Evolutionary conservation across 805 yeast genomes (phyloP).

Genomic region (Nakazawaea pomicola): DNA sequence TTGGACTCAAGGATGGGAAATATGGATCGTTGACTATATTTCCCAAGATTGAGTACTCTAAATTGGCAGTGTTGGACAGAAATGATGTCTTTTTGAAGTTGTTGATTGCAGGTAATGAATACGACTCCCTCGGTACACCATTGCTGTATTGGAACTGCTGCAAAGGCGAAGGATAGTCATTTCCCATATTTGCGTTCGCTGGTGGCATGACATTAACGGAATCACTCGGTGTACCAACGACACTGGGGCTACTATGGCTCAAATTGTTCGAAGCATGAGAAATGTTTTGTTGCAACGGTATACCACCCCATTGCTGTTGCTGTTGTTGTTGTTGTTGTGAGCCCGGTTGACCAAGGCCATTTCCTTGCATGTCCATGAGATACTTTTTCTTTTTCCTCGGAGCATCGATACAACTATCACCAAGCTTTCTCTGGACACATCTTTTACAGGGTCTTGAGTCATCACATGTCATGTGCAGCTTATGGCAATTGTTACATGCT

Average conservation of each 20-base stretch:
- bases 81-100: constrained; percentile 34
- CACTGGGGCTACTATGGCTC: constrained; percentile 1
- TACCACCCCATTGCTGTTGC: background rate
- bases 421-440: constrained; percentile 67
- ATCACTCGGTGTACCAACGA: background rate
- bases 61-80: constrained; percentile 65
- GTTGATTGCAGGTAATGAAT: constrained; percentile 1
- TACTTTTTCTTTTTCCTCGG: constrained; percentile 85
- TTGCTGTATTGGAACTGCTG: constrained; percentile 6
- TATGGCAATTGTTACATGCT: constrained; percentile 89
- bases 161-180: constrained; percentile 5
- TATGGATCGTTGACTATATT: constrained; percentile 52
- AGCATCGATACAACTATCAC: constrained; percentile 77
- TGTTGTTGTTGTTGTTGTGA: too few species aligned
- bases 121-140: background rate
- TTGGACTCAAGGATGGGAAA: constrained; percentile 20
- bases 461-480: constrained; percentile 91
- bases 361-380: constrained; percentile 56
- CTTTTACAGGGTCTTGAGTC: constrained; percentile 58
- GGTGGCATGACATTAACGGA: background rate
- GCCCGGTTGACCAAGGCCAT: too few species aligned
- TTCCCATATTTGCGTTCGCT: background rate
- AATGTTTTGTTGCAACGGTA: background rate
- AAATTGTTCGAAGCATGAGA: background rate
- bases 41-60: constrained; percentile 67